Evolutionary conservation across 306 rosid genomes (phyloP), one percentile per base, ranked within the genome.

Genomic region (Argentina anserina): DNA sequence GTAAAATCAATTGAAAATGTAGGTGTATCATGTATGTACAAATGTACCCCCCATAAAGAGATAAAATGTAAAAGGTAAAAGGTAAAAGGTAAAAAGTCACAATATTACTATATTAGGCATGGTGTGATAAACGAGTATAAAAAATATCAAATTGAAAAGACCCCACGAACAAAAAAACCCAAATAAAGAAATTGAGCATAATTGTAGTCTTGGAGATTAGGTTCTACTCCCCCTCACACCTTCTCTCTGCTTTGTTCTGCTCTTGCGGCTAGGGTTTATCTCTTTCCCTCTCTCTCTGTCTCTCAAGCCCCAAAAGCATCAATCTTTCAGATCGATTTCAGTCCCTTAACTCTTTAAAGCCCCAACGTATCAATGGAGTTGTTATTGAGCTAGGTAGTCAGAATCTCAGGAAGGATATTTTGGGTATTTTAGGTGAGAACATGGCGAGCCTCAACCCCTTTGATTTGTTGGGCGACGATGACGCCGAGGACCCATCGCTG

Each of bases 371-470:
- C 60, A 20, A 90, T 90, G 97, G 89, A 77, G 74, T 7, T 74
- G 9, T 56, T 84, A 76, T 40, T 73, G 56, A 66, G 79, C 60
- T 84, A 89, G 69, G 83, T 77, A 58, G 25, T 45, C 77, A 80
- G 67, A 43, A 65, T 83, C 58, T 41, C 65, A 61, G 60, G 43
- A 62, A 21, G 63, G 17, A 41, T n/a, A 42, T 14, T 45, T 75
- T 66, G 9, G 73, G 70, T 33, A 43, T 67, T 81, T 73, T 61
- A 46, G 63, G 77, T 20, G 76, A 3, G n/a, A 37, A 62, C 70
- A 93, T 94, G 99, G 87, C 97, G 71, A 88, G 92, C 75, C 64
- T 40, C 84, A 94, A 94, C 84, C 97, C 96, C 0, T 94, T 94
- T 41, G 99, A 82, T 86, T 89, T 94, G 88, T 72, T 94, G 87